phyloP scores from a whole-genome alignment of 768 basidiomycete species.

The Mycena rebaudengoi region DNA sequence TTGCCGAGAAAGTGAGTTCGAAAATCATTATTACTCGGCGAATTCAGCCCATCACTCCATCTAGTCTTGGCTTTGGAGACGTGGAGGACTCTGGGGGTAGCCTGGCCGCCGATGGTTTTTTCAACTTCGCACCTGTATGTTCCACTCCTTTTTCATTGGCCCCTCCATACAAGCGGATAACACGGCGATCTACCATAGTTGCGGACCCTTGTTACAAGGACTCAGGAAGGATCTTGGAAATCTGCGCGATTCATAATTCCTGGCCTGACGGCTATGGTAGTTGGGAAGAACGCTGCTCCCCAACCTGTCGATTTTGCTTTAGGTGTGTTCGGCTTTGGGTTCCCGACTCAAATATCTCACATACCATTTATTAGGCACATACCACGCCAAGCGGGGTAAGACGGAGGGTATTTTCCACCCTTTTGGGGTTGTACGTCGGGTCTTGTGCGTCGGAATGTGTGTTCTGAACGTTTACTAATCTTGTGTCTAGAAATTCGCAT shows the following conservation, averaged over 20 bases:
- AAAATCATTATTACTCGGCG: too few relatives aligned
- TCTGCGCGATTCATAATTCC: slow-evolving; percentile 1
- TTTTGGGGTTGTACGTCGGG: not conserved
- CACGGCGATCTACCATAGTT: not conserved
- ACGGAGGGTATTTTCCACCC: not conserved
- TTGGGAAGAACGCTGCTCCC: not conserved
- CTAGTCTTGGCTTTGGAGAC: too few relatives aligned
- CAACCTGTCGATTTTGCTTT: slow-evolving; percentile 2
- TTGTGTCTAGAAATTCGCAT: not conserved
- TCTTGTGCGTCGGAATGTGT: not conserved
- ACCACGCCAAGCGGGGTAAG: not conserved
- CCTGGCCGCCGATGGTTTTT: not conserved
- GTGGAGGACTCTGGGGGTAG: not conserved
- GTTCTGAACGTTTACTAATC: not conserved
- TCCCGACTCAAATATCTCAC: not conserved
- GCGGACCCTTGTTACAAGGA: slow-evolving; percentile 2
- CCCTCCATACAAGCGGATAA: not conserved
- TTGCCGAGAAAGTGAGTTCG: too few relatives aligned
- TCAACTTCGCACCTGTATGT: slow-evolving; percentile 4
- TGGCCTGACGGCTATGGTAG: not conserved
- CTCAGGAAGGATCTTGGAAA: not conserved
- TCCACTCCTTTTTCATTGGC: not conserved
- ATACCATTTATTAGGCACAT: not conserved
- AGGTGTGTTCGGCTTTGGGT: slow-evolving; percentile 1
- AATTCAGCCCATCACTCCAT: too few relatives aligned